These are phyloP conservation scores for Rhododendron molle DNA, from an alignment of 148 eudicot species.

Conservation along the genomic window DNA sequence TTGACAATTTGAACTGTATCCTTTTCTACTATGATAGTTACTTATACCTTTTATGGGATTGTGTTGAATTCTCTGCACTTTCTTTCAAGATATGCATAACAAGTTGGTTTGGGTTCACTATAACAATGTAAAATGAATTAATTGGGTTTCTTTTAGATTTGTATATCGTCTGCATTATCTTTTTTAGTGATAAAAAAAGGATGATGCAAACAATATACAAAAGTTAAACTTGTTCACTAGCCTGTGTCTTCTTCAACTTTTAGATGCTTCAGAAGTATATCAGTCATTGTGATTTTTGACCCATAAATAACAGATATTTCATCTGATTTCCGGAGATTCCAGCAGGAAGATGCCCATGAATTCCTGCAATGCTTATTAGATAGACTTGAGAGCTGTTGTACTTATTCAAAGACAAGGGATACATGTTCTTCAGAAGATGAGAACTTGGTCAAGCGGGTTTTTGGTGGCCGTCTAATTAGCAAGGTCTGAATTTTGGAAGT, in stretches of 20 bases:
- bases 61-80: not conserved
- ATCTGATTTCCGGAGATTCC: conserved; percentile 54
- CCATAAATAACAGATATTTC: conserved; percentile 51
- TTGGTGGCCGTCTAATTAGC: conserved; percentile 91
- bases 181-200: too few species aligned
- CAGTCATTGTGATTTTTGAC: conserved; percentile 48
- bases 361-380: conserved; percentile 79
- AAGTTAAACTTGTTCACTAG: too few species aligned
- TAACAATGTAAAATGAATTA: not conserved
- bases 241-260: not conserved
- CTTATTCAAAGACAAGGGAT: conserved; percentile 20
- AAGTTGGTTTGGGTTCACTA: not conserved
- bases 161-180: not conserved
- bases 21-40: conserved; percentile 14
- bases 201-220: too few species aligned
- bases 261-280: not conserved
- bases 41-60: not conserved
- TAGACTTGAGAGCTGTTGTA: conserved; percentile 63
- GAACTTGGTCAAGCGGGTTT: conserved; percentile 62
- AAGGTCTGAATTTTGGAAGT: conserved; percentile 39
- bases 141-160: not conserved
- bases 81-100: not conserved
- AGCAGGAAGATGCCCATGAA: conserved; percentile 98
- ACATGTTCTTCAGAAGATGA: conserved; percentile 13
- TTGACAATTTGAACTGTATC: conserved; percentile 75